phyloP scores from a whole-genome alignment of 805 yeast genomes.

The Candida cerambycidarum region DNA sequence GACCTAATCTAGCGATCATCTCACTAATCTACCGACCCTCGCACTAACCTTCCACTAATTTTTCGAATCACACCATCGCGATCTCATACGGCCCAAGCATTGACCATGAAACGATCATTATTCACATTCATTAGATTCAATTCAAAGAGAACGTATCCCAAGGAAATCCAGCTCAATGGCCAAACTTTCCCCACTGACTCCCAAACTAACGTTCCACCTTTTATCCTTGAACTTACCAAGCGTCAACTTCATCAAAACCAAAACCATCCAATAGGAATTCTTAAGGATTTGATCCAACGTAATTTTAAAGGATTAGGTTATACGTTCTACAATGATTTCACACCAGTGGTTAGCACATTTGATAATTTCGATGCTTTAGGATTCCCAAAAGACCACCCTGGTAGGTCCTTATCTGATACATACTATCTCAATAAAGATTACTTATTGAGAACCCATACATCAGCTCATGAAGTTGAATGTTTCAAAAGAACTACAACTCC shows the following conservation, averaged over 20 bases:
- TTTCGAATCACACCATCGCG: no score
- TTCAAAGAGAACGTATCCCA: constrained; percentile 16
- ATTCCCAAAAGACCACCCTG: constrained; percentile 90
- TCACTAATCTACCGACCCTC: no score
- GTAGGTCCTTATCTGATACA: constrained; percentile 89
- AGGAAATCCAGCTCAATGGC: constrained; percentile 44
- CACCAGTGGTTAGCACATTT: constrained; percentile 76
- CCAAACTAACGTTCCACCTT: constrained; percentile 83
- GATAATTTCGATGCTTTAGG: constrained; percentile 93
- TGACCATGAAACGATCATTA: not conserved
- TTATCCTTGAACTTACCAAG: constrained; percentile 65
- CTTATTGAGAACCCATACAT: constrained; percentile 88
- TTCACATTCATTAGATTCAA: not conserved
- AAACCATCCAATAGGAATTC: constrained; percentile 87
- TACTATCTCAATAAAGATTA: constrained; percentile 77
- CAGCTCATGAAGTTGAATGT: constrained; percentile 93
- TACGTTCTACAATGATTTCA: constrained; percentile 75
- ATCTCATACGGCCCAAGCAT: no score
- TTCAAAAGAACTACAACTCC: constrained; percentile 66
- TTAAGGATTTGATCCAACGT: constrained; percentile 69
- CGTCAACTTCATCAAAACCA: constrained; percentile 72
- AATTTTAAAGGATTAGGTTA: constrained; percentile 67
- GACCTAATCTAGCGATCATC: not conserved
- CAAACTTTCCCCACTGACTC: constrained; percentile 60
- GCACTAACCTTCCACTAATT: no score